Conservation (phyloP, 176 grass and related monocot species). For the Rhynchospora pubera region DNA sequence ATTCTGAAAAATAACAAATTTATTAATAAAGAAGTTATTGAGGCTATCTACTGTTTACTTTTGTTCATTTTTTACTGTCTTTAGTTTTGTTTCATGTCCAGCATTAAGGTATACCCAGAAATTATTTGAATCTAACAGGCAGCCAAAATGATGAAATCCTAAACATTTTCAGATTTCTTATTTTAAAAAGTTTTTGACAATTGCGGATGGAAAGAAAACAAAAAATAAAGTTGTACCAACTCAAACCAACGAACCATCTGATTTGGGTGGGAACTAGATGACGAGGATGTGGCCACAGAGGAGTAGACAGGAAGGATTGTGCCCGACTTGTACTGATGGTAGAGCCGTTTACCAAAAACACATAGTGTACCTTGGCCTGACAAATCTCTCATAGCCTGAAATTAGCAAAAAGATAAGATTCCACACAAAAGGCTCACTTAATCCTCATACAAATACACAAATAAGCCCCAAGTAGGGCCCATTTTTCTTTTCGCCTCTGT, state of each 20-base stretch:
- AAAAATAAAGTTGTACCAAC: slow-evolving; percentile 18
- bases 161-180: neutral
- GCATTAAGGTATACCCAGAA: neutral
- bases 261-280: slow-evolving; percentile 52
- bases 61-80: too few species aligned
- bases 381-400: slow-evolving; percentile 56
- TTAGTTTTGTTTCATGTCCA: neutral
- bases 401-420: slow-evolving; percentile 3
- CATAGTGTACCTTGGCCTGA: slow-evolving; percentile 28
- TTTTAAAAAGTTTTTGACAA: too few species aligned
- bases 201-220: too few species aligned
- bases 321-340: slow-evolving; percentile 58
- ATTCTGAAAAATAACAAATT: neutral
- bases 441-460: neutral
- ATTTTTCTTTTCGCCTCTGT: neutral
- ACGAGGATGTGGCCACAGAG: slow-evolving; percentile 53
- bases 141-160: neutral
- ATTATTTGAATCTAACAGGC: neutral
- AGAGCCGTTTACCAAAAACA: slow-evolving; percentile 39
- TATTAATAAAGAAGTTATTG: neutral
- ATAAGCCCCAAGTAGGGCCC: neutral
- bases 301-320: slow-evolving; percentile 68
- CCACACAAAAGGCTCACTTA: neutral
- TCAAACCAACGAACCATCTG: slow-evolving; percentile 49
- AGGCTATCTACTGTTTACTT: neutral